Evolutionary conservation across 1,284 basidiomycete genomes (phyloP).

Genomic region (Leccinum variabile): DNA sequence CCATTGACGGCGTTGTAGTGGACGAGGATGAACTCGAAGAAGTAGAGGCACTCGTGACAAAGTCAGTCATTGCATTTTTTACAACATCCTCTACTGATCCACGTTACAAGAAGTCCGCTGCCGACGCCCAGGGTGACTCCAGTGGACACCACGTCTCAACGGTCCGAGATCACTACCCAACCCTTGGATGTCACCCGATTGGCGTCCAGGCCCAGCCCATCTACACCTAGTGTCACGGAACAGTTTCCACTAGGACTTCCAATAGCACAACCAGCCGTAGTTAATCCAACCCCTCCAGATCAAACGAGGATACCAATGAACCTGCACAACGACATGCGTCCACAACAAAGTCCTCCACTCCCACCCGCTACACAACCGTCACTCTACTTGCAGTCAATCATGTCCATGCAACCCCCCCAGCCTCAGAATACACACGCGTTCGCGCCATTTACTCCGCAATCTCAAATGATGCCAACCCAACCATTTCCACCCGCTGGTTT

Average conservation of each 20-base stretch:
- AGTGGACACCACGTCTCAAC: slow-evolving; percentile 32
- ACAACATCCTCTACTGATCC: slow-evolving; percentile 23
- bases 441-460: slow-evolving; percentile 17
- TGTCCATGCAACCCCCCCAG: slow-evolving; percentile 18
- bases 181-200: slow-evolving; percentile 1
- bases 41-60: slow-evolving; percentile 38
- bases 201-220: slow-evolving; percentile 2
- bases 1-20: slow-evolving; percentile 34
- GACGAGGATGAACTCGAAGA: slow-evolving; percentile 38
- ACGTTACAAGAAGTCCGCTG: slow-evolving; percentile 46
- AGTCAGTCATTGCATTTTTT: slow-evolving; percentile 29
- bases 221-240: neutral
- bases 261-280: slow-evolving; percentile 3
- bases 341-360: slow-evolving; percentile 7
- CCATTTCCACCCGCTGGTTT: slow-evolving; percentile 18
- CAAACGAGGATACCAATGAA: slow-evolving; percentile 1
- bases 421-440: slow-evolving; percentile 23
- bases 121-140: slow-evolving; percentile 64
- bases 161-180: slow-evolving; percentile 4
- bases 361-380: slow-evolving; percentile 12
- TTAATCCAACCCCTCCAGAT: slow-evolving; percentile 1
- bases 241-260: slow-evolving; percentile 3
- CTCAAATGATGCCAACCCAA: slow-evolving; percentile 21
- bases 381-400: slow-evolving; percentile 15
- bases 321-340: neutral